phyloP scores from a whole-genome alignment of 1,284 basidiomycete genomes.

The Anthracocystis walkeri region DNA sequence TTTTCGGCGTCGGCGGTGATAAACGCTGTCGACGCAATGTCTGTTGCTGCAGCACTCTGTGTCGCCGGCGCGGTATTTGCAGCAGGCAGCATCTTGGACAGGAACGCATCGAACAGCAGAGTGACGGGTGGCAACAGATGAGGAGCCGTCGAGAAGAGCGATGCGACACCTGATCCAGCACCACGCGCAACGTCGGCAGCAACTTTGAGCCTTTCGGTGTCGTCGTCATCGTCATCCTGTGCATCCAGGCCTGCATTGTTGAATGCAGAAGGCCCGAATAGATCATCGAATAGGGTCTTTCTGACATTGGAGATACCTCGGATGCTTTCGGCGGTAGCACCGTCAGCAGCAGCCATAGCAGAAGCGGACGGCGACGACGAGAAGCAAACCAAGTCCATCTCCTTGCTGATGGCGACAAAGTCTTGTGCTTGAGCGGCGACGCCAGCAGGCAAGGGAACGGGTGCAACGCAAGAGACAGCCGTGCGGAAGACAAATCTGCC shows the following conservation, averaged over 20 bases:
- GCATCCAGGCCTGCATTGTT: slow-evolving; percentile 54
- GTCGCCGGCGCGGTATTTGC: slow-evolving; percentile 7
- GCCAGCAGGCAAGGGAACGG: slow-evolving; percentile 26
- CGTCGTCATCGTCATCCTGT: slow-evolving; percentile 27
- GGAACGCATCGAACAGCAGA: slow-evolving; percentile 79
- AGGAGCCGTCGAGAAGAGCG: slow-evolving; percentile 79
- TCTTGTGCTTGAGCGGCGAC: slow-evolving; percentile 16
- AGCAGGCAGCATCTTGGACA: slow-evolving; percentile 76
- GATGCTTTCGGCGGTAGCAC: slow-evolving; percentile 66
- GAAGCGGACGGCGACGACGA: slow-evolving; percentile 47
- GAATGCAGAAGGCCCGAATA: slow-evolving; percentile 78
- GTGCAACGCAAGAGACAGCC: slow-evolving; percentile 22
- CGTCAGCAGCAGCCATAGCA: slow-evolving; percentile 11
- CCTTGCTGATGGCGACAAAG: slow-evolving; percentile 49
- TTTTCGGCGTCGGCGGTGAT: slow-evolving; percentile 11
- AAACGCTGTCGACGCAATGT: background rate
- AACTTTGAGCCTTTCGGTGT: background rate
- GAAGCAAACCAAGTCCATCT: slow-evolving; percentile 53
- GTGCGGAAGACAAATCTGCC: slow-evolving; percentile 22
- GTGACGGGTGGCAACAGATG: slow-evolving; percentile 84
- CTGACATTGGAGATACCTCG: slow-evolving; percentile 78
- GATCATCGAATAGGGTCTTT: slow-evolving; percentile 82
- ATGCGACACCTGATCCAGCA: slow-evolving; percentile 62
- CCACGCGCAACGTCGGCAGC: slow-evolving; percentile 6
- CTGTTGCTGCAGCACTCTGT: background rate